These are phyloP conservation scores for Boletus insuetus DNA, from an alignment of 768 basidiomycete genomes.

Conservation along the genomic window DNA sequence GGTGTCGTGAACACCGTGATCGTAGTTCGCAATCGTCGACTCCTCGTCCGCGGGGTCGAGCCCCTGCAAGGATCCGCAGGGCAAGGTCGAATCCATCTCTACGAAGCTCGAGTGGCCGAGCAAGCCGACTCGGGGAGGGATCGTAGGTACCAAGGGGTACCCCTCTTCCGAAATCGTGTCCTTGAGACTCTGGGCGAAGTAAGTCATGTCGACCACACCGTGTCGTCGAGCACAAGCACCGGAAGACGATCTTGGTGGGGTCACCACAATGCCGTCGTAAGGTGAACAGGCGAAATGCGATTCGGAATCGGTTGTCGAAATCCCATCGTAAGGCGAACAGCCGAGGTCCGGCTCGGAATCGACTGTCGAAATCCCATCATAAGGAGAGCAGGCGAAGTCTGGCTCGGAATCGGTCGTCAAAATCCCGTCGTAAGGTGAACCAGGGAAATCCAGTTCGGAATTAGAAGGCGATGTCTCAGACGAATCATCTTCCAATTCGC, in stretches of 20 bases:
- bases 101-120: neutral
- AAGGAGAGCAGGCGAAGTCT: neutral
- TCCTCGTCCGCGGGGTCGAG: neutral
- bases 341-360: neutral
- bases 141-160: neutral
- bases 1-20: neutral
- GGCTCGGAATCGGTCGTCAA: neutral
- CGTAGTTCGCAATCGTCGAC: neutral
- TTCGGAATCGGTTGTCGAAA: neutral
- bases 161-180: neutral
- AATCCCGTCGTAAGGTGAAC: neutral
- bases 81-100: neutral
- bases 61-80: neutral
- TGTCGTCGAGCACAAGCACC: slow-evolving; percentile 1
- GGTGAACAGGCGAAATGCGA: neutral
- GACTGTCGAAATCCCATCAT: neutral
- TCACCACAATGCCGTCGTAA: neutral
- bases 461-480: neutral
- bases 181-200: neutral
- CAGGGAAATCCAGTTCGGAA: neutral
- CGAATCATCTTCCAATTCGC: neutral
- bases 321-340: neutral
- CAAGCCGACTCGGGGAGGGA: neutral
- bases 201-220: slow-evolving; percentile 9
- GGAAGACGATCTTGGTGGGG: neutral